Evolutionary conservation across 768 basidiomycete species (phyloP), one percentile per base, ranked within the genome.

Genomic region (Mycena kentingensis): DNA sequence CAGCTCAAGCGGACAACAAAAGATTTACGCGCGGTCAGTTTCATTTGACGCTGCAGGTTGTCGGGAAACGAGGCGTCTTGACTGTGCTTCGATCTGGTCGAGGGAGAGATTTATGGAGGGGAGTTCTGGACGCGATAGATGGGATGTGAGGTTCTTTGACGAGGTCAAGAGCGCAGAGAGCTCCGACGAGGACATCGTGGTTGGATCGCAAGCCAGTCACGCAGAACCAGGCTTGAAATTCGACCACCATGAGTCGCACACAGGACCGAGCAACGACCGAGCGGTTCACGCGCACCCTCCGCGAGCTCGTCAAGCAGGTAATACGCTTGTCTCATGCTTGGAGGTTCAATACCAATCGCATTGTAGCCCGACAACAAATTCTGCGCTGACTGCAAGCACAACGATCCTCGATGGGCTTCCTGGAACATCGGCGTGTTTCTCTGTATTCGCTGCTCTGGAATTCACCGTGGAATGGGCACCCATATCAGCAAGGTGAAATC

Each of bases 401-500:
- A 97, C 69, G 96, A 98, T 77, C 92, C 96, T 37, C 81, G 96
- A 62, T 99, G 96, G 96, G 96, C 96, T 36, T 93, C 93, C 7
- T 97, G 94, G 90, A 98, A 98, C 69, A 71, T 98, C 24, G 96
- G 96, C 21, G 88, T 93, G 2, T 97, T 93, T 66, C 77, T 98
- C 32, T 99, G 96, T 67, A 97, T 99, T 58, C 84, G 96, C 52
- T 99, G 96, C 72, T 98, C 95, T 13, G 96, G 96, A 25, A 90
- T 98, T 51, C 96, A 99, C 71, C 87, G 96, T 36, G 88, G 92
- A 34, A 94, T 99, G 93, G 96, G 96, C 54, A 98, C 96, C 0
- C 96, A 99, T 70, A 97, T 98, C 69, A 91, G 90, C 73, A 91
- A 89, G 66, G 90, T 99, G 67, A 97, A 97, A 66, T 96, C 93